Base-by-base conservation (phyloP, 352 stramenopile species). In the Phytophthora boehmeriae region DNA sequence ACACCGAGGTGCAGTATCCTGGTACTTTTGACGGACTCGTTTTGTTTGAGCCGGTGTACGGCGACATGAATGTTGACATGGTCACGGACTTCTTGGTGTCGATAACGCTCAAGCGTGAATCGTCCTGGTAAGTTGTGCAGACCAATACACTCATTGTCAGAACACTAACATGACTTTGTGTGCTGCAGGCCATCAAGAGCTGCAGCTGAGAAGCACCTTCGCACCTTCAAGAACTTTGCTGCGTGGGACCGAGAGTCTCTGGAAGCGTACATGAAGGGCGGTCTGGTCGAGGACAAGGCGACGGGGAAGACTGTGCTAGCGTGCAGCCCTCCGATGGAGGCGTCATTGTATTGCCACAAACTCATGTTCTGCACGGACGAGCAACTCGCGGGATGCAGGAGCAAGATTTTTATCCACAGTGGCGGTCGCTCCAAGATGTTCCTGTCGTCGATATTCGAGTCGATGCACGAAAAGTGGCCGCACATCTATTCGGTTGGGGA, bases 21-120 rank as follows among this genome's bases (percentile, higher is more conserved):
- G 72, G 68, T 14, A 75, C 60, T 22, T 80, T 80, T 39, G 51
- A 54, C 27, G 68, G 65, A 5, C 55, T 80, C 19, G 39, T 75
- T 10, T 48, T 80, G 20, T 80, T 80, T 19, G 72, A 80, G 46
- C 69, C 69, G 1, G 63, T 76, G 1, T 74, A 57, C 25, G 54
- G 54, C 0, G 20, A 71, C 20, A 46, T 64, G 27, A 59, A 70
- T 19, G 38, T 57, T 22, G 38, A 58, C 6, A 23, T 20, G 14
- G 25, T 59, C 54, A 54, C 36, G n/a, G 50, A 75, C 23, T 72
- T 68, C 34, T 32, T 75, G 0, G 60, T 71, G 46, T 54, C 50
- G 32, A 63, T 65, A 19, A 65, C 66, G 0, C 47, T 75, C 8
- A 35, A 66, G 22, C 60, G 68, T 4, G 14, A 68, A 17, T 50